Base-by-base conservation (phyloP, 495 filamentous ascomycete species). In the Aspergillus sclerotiicarbonarius region DNA sequence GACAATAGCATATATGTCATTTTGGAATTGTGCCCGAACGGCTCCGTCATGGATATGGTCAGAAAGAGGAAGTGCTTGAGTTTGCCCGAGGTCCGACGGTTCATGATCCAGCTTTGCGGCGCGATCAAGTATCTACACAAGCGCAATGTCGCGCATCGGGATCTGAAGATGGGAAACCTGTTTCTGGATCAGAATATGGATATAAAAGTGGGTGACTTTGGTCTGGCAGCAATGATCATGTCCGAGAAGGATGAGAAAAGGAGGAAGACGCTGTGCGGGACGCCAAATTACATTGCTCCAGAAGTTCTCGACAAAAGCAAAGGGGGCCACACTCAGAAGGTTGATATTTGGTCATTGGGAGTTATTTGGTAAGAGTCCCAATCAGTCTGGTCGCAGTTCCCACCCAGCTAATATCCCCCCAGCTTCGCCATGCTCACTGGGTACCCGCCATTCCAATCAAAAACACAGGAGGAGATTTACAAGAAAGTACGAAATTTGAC, bases 1-100 rank as follows among this genome's bases (percentile, higher is more conserved):
- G 80, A 88, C 56, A 82, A 82, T 21, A 92, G 87, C 68, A 97
- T 92, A 52, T 99, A 96, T 63, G 89, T 99, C 19, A 89, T 97
- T 49, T 80, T 99, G 4, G 95, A 99, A 62, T 72, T 99, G 51
- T 98, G 95, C 66, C 87, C 88, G 5, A 97, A 97, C 67, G 95
- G 96, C 0, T 97, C 92, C n/a, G 81, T 99, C 33, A 96, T 96
- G 87, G 95, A 98, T 67, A 96, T 98, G 89, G 85, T 99, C 46
- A 91, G 91, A 68, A 87, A 88, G 64, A 79, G 95, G 62, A 91
- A 87, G 63, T 90, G 85, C 25, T 75, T 98, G 20, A 96, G 90
- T 15, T 85, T 96, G 65, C 90, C 93, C 0, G 95, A 99, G 70
- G 89, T 96, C 12, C 82, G 95, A 56, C 90, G 91, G 53, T 93